Conservation (phyloP, 2,329 filamentous ascomycete species). For the Aureobasidium melanogenum region DNA sequence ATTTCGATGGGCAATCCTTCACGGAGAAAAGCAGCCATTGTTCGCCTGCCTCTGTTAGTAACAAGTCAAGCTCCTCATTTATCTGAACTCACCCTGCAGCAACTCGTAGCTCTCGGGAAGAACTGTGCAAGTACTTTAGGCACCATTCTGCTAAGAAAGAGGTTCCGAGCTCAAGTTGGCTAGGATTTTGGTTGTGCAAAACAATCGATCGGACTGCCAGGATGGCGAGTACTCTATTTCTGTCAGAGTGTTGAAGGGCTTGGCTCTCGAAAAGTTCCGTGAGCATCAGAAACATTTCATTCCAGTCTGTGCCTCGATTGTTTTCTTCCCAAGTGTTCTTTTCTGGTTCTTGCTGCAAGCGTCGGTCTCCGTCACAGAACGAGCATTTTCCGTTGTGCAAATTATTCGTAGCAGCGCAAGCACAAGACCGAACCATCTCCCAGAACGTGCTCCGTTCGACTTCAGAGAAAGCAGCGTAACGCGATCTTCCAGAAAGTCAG, state of each 20-base stretch:
- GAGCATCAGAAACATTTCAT: conserved; percentile 15
- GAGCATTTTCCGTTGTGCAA: background rate
- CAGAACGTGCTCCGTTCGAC: conserved; percentile 7
- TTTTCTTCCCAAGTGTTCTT: conserved; percentile 7
- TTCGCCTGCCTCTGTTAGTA: conserved; percentile 31
- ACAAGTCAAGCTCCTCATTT: background rate
- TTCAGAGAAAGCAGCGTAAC: conserved; percentile 17
- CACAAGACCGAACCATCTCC: background rate
- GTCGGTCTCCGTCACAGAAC: background rate
- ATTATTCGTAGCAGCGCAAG: conserved; percentile 6
- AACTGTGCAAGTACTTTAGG: conserved; percentile 71
- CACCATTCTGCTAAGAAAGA: conserved; percentile 72
- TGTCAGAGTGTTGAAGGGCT: conserved; percentile 28
- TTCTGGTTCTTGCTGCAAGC: background rate
- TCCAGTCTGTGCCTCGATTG: conserved; percentile 23
- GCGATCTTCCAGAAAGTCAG: conserved; percentile 13
- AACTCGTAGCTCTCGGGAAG: conserved; percentile 73
- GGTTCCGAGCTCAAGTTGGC: conserved; percentile 56
- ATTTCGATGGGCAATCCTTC: conserved; percentile 39
- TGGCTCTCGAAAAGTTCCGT: conserved; percentile 12
- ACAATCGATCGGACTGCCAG: conserved; percentile 60
- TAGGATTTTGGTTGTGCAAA: conserved; percentile 52
- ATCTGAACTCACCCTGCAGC: conserved; percentile 48
- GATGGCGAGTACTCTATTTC: conserved; percentile 62
- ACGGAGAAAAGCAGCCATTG: conserved; percentile 57